Evolutionary conservation across 345 rosid genomes (phyloP), one percentile per base, ranked within the genome.

Genomic region (Eutrema heterophyllum): DNA sequence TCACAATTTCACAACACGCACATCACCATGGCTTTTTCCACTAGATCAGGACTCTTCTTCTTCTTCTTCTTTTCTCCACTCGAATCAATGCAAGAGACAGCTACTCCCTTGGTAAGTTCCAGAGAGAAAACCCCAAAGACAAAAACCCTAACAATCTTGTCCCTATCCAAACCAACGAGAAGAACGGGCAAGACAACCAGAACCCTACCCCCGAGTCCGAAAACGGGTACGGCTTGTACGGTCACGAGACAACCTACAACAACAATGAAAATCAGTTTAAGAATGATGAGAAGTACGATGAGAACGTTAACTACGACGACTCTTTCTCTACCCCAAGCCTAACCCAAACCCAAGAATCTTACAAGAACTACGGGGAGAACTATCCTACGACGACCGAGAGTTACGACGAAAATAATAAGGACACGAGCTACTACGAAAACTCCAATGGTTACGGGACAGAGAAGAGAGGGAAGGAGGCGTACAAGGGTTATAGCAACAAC

Each of bases 71-170:
- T 11, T 67, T 55, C 64, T 50, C 54, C 43, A 9, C 64, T 21
- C 81, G 67, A 52, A 77, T 33, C 72, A 64, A 45, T 50, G 83
- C 81, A 15, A 80, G 81, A 70, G 64, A 74, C 15, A 73, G 67
- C 62, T 63, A 52, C 16, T 70, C 72, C 51, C 80, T 80, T 71
- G 75, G 60, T 8, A 83, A 80, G 58, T 35, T 77, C 52, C 40
- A 75, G 10, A 65, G 69, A 76, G 56, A 44, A 36, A 9, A 1
- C 45, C 53, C 46, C 12, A 41, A 50, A 64, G 51, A 33, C 43
- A 38, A 59, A 59, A 63, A 67, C 73, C 51, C 62, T 24, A 69
- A 45, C 14, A 52, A 36, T 61, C 62, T 44, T 27, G 50, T 49
- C 60, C 68, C 72, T 46, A 1, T 35, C 43, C 55, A 66, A 51